Percentiles rank a stretch among this genome's conserved stretches.
Evolutionary conservation across 148 eudicot species (phyloP).

Genomic region (Dianthus caryophyllus): DNA sequence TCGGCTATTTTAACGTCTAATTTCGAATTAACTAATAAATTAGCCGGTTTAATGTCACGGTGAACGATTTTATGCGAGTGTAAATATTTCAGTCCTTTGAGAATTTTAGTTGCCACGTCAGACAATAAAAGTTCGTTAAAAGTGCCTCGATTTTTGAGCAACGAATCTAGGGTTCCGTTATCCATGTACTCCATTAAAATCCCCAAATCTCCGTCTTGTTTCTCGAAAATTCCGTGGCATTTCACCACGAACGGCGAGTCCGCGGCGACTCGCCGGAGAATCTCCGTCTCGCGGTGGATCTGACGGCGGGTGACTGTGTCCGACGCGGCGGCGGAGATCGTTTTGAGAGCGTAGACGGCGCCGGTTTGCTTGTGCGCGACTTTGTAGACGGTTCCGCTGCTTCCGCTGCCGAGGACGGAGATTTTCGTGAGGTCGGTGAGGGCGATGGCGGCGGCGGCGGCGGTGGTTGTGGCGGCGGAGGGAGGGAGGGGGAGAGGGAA

Average conservation of each 20-base stretch:
- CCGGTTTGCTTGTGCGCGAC: slow-evolving; percentile 52
- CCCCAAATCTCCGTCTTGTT: slow-evolving; percentile 49
- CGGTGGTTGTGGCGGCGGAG: slow-evolving; percentile 10
- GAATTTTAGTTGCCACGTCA: slow-evolving; percentile 46
- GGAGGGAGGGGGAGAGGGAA: slow-evolving; percentile 39
- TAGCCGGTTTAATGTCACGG: slow-evolving; percentile 77
- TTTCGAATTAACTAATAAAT: slow-evolving; percentile 41
- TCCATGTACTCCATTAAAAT: slow-evolving; percentile 86
- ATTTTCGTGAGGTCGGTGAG: slow-evolving; percentile 50
- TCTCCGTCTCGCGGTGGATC: slow-evolving; percentile 60
- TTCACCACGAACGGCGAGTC: slow-evolving; percentile 64
- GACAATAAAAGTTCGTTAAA: slow-evolving; percentile 36
- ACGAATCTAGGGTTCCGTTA: slow-evolving; percentile 49
- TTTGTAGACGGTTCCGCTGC: slow-evolving; percentile 85
- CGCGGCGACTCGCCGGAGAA: slow-evolving; percentile 55
- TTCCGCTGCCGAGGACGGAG: slow-evolving; percentile 70
- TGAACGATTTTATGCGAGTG: slow-evolving; percentile 82
- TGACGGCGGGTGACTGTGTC: slow-evolving; percentile 53
- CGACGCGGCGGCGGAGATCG: slow-evolving; percentile 36
- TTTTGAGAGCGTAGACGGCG: slow-evolving; percentile 53
- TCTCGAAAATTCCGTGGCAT: slow-evolving; percentile 50
- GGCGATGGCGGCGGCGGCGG: slow-evolving; percentile 19
- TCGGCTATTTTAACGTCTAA: slow-evolving; percentile 78
- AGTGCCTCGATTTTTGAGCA: slow-evolving; percentile 27
- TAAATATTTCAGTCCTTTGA: slow-evolving; percentile 54